A percentile compares a stretch with the other conserved stretches of the same genome.
Conservation (phyloP, 2,329 filamentous ascomycete genomes). For the Aureobasidium sp. region DNA sequence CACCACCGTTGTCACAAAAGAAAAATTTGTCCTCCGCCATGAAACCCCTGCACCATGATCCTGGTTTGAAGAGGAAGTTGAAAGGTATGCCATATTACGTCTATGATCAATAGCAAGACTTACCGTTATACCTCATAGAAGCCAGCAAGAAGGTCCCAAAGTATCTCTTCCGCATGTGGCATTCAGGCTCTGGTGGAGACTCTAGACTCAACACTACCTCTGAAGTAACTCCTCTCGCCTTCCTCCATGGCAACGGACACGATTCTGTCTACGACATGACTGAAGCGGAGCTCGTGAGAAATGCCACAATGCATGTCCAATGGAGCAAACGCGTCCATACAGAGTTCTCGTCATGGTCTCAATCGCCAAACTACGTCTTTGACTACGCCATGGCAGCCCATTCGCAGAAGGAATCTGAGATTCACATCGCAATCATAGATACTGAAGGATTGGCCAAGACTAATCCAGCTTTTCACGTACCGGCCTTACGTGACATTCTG, state of each 20-base stretch:
- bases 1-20: too few species aligned
- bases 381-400: not conserved
- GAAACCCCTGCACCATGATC: not conserved
- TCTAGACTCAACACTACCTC: not conserved
- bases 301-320: not conserved
- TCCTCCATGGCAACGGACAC: not conserved
- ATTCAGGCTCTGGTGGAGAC: not conserved
- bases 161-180: slow-evolving; percentile 11
- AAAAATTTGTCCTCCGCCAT: too few species aligned
- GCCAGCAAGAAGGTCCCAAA: slow-evolving; percentile 5
- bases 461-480: slow-evolving; percentile 5
- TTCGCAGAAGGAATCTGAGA: not conserved
- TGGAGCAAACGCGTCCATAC: not conserved
- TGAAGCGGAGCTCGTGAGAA: not conserved
- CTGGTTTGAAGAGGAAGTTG: not conserved
- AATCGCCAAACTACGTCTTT: not conserved
- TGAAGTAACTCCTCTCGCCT: not conserved
- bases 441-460: not conserved
- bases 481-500: not conserved
- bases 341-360: slow-evolving; percentile 6
- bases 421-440: slow-evolving; percentile 9
- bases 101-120: not conserved
- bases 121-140: not conserved
- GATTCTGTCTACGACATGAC: slow-evolving; percentile 9
- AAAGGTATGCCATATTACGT: not conserved